phyloP scores from a whole-genome alignment of 345 rosid genomes.

The Lepidium aucheri region DNA sequence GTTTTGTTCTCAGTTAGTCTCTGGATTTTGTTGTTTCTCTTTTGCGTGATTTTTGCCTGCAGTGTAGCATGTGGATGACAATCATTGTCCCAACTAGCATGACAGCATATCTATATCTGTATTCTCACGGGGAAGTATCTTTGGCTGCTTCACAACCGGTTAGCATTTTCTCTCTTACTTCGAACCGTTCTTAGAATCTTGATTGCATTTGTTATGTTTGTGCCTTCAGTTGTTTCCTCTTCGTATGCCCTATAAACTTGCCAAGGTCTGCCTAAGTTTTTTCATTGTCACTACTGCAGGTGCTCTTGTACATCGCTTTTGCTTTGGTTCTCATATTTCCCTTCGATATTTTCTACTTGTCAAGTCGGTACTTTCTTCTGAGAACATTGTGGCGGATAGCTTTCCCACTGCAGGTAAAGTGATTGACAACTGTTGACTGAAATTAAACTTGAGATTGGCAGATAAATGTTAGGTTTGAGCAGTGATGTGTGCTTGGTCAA shows the following conservation, averaged over 20 bases:
- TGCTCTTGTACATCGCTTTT: constrained; percentile 70
- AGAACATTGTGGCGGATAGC: constrained; percentile 90
- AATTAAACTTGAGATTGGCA: neutral
- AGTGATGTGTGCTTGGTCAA: neutral
- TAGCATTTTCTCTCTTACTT: constrained; percentile 34
- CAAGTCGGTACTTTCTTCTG: constrained; percentile 76
- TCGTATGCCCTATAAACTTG: neutral
- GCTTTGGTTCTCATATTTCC: constrained; percentile 78
- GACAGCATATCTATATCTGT: constrained; percentile 90
- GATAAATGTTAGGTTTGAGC: neutral
- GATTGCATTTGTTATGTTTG: neutral
- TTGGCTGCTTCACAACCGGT: constrained; percentile 98
- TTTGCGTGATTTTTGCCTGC: constrained; percentile 30
- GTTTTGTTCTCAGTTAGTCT: constrained; percentile 3
- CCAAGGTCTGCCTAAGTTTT: neutral
- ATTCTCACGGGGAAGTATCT: constrained; percentile 96
- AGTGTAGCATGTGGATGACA: constrained; percentile 98
- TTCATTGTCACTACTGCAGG: constrained; percentile 43
- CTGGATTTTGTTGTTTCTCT: constrained; percentile 9
- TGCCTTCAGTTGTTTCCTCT: neutral
- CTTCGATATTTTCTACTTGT: constrained; percentile 83
- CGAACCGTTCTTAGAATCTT: neutral
- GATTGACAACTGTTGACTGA: neutral
- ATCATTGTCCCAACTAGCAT: constrained; percentile 91
- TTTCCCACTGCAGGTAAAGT: constrained; percentile 85